Conservation (phyloP, 768 basidiomycete genomes). For the Lyophyllum decastes region DNA sequence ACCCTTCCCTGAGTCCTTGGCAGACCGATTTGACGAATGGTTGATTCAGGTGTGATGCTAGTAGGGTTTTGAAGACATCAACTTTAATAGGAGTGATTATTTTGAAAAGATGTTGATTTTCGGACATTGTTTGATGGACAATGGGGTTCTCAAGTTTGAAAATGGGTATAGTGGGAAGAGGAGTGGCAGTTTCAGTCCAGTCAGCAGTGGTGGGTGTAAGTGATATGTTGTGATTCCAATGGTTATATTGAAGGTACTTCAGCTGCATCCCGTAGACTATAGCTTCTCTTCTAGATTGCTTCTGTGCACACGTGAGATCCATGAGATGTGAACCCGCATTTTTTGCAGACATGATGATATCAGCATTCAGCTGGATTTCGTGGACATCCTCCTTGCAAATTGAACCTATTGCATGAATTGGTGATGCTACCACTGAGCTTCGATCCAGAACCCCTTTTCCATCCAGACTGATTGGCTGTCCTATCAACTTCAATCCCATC, state of each 20-base stretch:
- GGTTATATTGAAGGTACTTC: not conserved
- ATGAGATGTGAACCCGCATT: not conserved
- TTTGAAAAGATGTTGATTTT: conserved; percentile 29
- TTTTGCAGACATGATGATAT: not conserved
- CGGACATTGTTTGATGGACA: conserved; percentile 21
- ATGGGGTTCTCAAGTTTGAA: conserved; percentile 14
- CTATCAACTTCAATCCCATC: not conserved
- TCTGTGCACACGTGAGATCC: not conserved
- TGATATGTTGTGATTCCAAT: not conserved
- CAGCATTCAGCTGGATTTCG: not conserved
- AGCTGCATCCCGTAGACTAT: not conserved
- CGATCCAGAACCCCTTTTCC: not conserved
- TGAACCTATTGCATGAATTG: not conserved
- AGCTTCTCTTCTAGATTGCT: not conserved
- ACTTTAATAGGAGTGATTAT: conserved; percentile 31
- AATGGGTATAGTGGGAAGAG: conserved; percentile 16
- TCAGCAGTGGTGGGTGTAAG: conserved; percentile 8
- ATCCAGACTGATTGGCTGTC: not conserved
- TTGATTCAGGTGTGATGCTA: conserved; percentile 39
- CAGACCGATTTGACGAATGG: conserved; percentile 36
- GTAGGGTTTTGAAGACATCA: conserved; percentile 14
- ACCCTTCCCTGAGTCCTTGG: conserved; percentile 31
- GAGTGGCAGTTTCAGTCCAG: conserved; percentile 17
- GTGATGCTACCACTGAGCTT: too few species aligned
- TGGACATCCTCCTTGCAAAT: not conserved